Base-by-base conservation (phyloP, 768 basidiomycete species). In the Podaxis carcinomalis region DNA sequence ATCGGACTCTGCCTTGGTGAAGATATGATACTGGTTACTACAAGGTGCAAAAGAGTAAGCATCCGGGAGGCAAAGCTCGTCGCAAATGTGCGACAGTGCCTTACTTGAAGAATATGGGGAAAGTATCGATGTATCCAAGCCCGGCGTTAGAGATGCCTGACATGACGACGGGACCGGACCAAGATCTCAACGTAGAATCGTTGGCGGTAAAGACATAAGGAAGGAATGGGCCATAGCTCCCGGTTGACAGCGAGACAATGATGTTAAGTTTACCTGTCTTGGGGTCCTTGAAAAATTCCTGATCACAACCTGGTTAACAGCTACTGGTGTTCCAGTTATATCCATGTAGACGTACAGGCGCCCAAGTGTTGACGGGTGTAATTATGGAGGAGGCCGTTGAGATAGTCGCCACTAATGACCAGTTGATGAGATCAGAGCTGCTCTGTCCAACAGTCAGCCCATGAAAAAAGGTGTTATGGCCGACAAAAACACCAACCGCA, bases 281-380 rank as follows among this genome's bases (percentile, higher is more conserved):
- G 0, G 74, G 70, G 54, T 75, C 74, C 56, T 74, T 75, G 67
- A 74, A 75, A 64, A 73, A 75, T 69, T 75, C 74, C 71, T 73
- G 55, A 27, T 6, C 5, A 4, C 23, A 5, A n/a, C 16, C 40
- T 51, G 57, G 36, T 0, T 6, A 35, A 14, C n/a, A 23, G 16
- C 32, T 23, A 9, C 36, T 27, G 13, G n/a, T 9, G 16, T 39
- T 51, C 2, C 16, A 10, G 1, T 32, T 11, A 27, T n/a, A 21
- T 42, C 68, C 44, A 27, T 13, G 27, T 57, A 5, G 23, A 72
- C 71, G 11, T 37, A 55, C 59, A n/a, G 73, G 72, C 3, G 73
- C 74, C 73, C 74, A 75, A 1, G 74, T 75, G 51, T 75, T 75
- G 32, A 72, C 55, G 4, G 73, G 73, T 0, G 52, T 70, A 44